phyloP scores from a whole-genome alignment of 352 stramenopile species.

The Globisporangium ultimum region DNA sequence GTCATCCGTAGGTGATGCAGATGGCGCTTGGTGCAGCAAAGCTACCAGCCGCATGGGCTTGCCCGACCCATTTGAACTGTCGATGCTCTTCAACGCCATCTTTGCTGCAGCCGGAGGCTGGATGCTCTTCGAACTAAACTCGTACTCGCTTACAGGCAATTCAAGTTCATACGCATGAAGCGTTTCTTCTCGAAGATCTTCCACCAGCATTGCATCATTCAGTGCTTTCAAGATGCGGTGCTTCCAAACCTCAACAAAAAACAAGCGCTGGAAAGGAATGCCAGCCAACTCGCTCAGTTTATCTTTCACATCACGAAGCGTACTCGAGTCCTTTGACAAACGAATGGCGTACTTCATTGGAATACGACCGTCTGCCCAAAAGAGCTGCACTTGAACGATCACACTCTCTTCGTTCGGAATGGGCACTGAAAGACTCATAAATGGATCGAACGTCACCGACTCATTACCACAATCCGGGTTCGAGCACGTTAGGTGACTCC shows the following conservation, averaged over 20 bases:
- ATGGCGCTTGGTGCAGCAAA: slow-evolving; percentile 62
- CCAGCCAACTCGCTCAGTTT: slow-evolving; percentile 48
- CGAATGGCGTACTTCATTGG: slow-evolving; percentile 72
- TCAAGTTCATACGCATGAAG: slow-evolving; percentile 91
- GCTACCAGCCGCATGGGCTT: slow-evolving; percentile 73
- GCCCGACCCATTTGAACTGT: slow-evolving; percentile 5
- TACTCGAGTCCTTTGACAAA: slow-evolving; percentile 46
- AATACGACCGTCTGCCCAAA: slow-evolving; percentile 66
- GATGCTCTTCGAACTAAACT: slow-evolving; percentile 64
- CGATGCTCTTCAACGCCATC: slow-evolving; percentile 20
- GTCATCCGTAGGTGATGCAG: slow-evolving; percentile 50
- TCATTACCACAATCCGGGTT: slow-evolving; percentile 70
- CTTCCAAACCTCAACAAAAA: slow-evolving; percentile 73
- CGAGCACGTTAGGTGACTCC: slow-evolving; percentile 84
- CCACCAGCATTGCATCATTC: slow-evolving; percentile 34
- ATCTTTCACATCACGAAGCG: slow-evolving; percentile 54
- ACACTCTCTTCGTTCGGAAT: slow-evolving; percentile 71
- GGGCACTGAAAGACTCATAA: slow-evolving; percentile 87
- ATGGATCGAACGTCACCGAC: slow-evolving; percentile 89
- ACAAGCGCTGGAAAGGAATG: slow-evolving; percentile 42
- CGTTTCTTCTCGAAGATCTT: slow-evolving; percentile 43
- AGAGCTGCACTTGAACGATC: slow-evolving; percentile 60
- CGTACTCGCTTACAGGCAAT: slow-evolving; percentile 51
- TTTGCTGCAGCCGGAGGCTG: slow-evolving; percentile 25
- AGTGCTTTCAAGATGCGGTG: slow-evolving; percentile 65